These are phyloP conservation scores for Blastobotrys peoriensis DNA, from an alignment of 805 yeast genomes.

Conservation along the genomic window DNA sequence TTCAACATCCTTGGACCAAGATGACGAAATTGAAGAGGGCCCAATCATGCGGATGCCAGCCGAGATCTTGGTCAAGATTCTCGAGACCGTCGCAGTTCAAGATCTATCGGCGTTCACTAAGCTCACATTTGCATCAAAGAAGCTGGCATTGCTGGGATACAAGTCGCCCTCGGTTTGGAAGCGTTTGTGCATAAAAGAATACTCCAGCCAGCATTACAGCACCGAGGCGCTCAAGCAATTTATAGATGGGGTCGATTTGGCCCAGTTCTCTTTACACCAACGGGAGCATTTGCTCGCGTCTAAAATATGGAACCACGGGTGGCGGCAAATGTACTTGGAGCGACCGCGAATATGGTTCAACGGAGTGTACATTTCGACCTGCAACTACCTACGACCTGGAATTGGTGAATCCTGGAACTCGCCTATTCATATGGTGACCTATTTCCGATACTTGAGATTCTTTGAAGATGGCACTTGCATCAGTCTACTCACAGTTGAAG, in stretches of 20 bases:
- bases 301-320: slow-evolving; percentile 17
- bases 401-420: slow-evolving; percentile 63
- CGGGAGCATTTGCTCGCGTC: slow-evolving; percentile 1
- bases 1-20: slow-evolving; percentile 3
- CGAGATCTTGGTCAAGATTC: slow-evolving; percentile 24
- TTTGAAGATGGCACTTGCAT: slow-evolving; percentile 71
- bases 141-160: slow-evolving; percentile 23
- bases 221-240: slow-evolving; percentile 11
- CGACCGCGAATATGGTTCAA: slow-evolving; percentile 75
- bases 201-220: slow-evolving; percentile 20
- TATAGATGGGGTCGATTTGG: slow-evolving; percentile 5
- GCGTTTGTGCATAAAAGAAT: slow-evolving; percentile 22
- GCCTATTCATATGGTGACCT: slow-evolving; percentile 80
- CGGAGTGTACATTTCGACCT: slow-evolving; percentile 82
- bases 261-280: slow-evolving; percentile 7
- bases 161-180: slow-evolving; percentile 22
- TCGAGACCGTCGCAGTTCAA: slow-evolving; percentile 22
- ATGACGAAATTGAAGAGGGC: slow-evolving; percentile 3
- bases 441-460: slow-evolving; percentile 79
- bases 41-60: slow-evolving; percentile 21
- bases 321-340: slow-evolving; percentile 48
- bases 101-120: slow-evolving; percentile 24
- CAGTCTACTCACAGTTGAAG: slow-evolving; percentile 61
- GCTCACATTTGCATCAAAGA: slow-evolving; percentile 21
- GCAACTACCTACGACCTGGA: slow-evolving; percentile 81